phyloP scores from a whole-genome alignment of 331 rosid genomes.

The Malus hybrid region DNA sequence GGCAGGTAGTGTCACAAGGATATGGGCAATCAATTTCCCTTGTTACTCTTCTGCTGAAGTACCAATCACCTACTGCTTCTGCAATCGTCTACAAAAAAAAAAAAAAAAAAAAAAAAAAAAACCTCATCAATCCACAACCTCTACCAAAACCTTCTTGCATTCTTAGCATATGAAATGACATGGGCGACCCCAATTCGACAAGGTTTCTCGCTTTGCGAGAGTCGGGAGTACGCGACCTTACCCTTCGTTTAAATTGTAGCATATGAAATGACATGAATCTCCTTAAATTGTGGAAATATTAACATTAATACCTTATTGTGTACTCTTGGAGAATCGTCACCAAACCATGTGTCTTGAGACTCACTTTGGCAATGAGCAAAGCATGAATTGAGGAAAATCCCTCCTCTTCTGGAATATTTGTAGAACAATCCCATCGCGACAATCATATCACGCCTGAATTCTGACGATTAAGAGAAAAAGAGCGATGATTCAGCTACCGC shows the following conservation, averaged over 20 bases:
- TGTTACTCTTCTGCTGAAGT: conserved; percentile 52
- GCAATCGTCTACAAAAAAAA: conserved; percentile 65
- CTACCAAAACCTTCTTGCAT: too few species aligned
- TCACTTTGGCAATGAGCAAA: conserved; percentile 98
- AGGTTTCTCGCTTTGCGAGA: too few species aligned
- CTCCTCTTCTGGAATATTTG: conserved; percentile 52
- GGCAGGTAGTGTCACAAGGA: conserved; percentile 85
- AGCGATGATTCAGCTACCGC: too few species aligned
- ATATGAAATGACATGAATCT: too few species aligned
- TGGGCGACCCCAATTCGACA: too few species aligned
- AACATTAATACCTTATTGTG: conserved; percentile 45
- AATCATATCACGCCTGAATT: conserved; percentile 57
- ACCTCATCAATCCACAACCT: too few species aligned
- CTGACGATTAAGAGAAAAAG: too few species aligned
- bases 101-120: neutral
- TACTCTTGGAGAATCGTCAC: conserved; percentile 59
- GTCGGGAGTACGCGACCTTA: too few species aligned
- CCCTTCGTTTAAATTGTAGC: neutral
- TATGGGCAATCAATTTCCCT: conserved; percentile 71
- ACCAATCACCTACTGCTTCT: conserved; percentile 94
- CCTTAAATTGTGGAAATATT: too few species aligned
- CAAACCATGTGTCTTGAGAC: conserved; percentile 80
- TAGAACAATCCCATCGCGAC: conserved; percentile 34
- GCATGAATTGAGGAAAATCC: conserved; percentile 83
- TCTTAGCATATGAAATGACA: too few species aligned